phyloP scores from a whole-genome alignment of 164 flowering plant genomes.

The Berberis thunbergii region DNA sequence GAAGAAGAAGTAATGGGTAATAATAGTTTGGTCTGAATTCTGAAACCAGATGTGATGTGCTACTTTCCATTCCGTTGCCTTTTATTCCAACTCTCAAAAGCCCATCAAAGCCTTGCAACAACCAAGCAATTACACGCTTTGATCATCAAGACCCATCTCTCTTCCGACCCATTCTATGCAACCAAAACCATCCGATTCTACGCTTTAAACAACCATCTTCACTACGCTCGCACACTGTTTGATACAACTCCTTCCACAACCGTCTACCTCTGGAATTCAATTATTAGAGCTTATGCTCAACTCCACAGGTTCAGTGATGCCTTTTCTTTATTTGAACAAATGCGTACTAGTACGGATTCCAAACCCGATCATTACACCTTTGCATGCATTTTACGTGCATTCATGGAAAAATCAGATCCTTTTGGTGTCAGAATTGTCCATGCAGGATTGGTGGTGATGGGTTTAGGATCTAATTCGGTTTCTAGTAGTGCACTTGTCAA shows the following conservation, averaged over 20 bases:
- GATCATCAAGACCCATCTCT: constrained; percentile 30
- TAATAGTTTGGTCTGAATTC: no score
- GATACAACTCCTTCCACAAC: constrained; percentile 43
- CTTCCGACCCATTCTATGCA: constrained; percentile 56
- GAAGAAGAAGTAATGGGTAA: no score
- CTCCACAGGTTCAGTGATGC: constrained; percentile 29
- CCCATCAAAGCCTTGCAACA: constrained; percentile 28
- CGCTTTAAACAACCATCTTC: constrained; percentile 35
- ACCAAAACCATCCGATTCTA: constrained; percentile 55
- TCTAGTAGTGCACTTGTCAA: constrained; percentile 57
- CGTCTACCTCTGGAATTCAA: constrained; percentile 79
- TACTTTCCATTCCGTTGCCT: constrained; percentile 2
- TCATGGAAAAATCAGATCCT: constrained; percentile 33
- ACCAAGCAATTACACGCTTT: constrained; percentile 55
- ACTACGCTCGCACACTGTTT: constrained; percentile 50
- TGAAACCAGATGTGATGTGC: no score
- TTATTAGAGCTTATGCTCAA: constrained; percentile 64
- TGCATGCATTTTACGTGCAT: constrained; percentile 58
- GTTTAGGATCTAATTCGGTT: constrained; percentile 39
- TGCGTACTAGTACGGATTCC: constrained; percentile 30
- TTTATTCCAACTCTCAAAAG: constrained; percentile 39
- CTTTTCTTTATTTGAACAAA: constrained; percentile 34
- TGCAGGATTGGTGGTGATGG: constrained; percentile 38
- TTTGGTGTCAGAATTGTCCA: constrained; percentile 34
- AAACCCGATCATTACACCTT: constrained; percentile 68